phyloP scores from a whole-genome alignment of 225 moss, liverwort and hornwort species.

The Asterella californica region DNA sequence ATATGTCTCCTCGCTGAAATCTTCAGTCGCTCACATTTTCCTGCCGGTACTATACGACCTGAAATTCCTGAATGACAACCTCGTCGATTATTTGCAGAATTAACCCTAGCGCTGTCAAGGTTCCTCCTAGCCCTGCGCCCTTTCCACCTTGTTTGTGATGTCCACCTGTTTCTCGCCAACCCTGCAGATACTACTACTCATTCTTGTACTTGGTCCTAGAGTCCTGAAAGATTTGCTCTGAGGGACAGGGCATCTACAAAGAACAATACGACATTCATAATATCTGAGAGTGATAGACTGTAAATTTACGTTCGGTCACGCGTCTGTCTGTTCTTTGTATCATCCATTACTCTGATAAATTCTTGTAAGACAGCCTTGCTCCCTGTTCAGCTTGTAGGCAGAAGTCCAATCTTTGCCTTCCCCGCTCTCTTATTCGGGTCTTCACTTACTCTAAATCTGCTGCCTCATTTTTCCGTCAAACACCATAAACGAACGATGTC shows the following conservation, averaged over 20 bases:
- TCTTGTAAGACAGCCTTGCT: neutral
- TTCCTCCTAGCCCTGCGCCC: neutral
- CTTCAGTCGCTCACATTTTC: neutral
- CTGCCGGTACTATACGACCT: neutral
- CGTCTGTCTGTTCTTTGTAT: neutral
- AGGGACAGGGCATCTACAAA: neutral
- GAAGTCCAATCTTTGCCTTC: neutral
- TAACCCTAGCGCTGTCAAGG: neutral
- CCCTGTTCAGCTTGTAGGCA: neutral
- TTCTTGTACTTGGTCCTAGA: too few species aligned
- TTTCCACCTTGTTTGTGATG: neutral
- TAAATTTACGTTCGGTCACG: neutral
- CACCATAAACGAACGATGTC: neutral
- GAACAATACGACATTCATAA: neutral
- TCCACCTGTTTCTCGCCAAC: neutral
- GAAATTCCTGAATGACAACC: neutral
- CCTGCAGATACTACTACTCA: neutral
- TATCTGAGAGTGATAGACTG: neutral
- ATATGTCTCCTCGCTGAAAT: neutral
- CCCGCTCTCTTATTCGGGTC: neutral
- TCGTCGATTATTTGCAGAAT: neutral
- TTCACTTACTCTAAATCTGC: neutral
- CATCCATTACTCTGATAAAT: neutral
- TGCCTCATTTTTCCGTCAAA: constrained; percentile 4
- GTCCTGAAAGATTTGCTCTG: neutral